Evolutionary conservation across 2,329 filamentous ascomycete species (phyloP), one percentile per base, ranked within the genome.

Genomic region (Colletotrichum tabaci): DNA sequence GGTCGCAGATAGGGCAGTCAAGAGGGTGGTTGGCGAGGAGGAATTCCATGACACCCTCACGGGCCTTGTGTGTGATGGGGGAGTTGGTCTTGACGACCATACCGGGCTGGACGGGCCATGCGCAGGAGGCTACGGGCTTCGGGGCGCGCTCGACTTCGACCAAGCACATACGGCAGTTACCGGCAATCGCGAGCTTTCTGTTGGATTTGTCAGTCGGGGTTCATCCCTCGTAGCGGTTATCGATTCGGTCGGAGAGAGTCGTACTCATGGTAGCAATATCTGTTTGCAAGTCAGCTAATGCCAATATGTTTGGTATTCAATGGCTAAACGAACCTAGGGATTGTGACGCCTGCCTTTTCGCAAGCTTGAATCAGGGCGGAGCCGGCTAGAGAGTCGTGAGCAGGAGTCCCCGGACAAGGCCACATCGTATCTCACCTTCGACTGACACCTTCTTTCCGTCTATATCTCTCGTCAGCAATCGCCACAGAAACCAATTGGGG

Each of bases 81-180:
- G 96, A 98, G 85, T 98, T 94, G 74, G 96, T 99, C 90, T 98
- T 98, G 79, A 99, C 96, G 63, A 98, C 95, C 96, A 99, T 99
- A 74, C 96, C 96, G 67, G 96, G 94, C 84, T 98, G 95, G 77
- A 98, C 96, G 63, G 96, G 96, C 96, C 96, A 99, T 77, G 96
- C 96, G 85, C 96, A 99, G 74, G 96, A 99, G 78, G 96, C 96
- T 68, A 98, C 95, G 72, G 96, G 96, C 86, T 99, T 99, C 71
- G 96, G 96, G 73, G 94, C 94, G 84, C 91, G 91, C 87, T 98
- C 96, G 76, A 99, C 96, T 87, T 99, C 96, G 80, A 99, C 96
- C 80, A 99, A 87, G 85, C 96, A 99, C 96, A 99, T 99, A 87
- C 96, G 95, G 84, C 96, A 99, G 86, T 98, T 99, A 84, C 96